Conservation (phyloP, 768 basidiomycete species). For the Pleurotus cornucopiae region DNA sequence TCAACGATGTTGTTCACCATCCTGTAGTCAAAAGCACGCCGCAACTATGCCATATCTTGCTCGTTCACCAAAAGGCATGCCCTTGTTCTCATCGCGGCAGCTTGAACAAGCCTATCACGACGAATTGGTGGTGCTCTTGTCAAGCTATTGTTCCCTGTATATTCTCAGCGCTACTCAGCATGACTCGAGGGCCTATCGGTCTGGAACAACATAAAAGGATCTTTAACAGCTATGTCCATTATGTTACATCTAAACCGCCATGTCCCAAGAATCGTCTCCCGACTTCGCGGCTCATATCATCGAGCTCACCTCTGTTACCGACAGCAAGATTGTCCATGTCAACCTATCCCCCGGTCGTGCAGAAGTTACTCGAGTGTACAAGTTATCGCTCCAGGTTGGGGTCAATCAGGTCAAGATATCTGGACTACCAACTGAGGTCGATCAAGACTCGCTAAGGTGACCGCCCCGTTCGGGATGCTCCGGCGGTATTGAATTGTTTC, state of each 20-base stretch:
- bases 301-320: conserved; percentile 23
- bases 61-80: no score
- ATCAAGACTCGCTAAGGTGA: conserved; percentile 37
- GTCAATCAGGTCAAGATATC: conserved; percentile 35
- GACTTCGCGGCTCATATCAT: conserved; percentile 17
- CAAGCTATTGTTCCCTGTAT: no score
- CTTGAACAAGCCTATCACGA: no score
- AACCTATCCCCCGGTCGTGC: conserved; percentile 38
- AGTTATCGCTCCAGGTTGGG: conserved; percentile 31
- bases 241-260: not conserved
- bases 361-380: conserved; percentile 37
- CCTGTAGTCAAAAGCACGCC: no score
- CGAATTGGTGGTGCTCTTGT: no score
- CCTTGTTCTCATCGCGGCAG: no score
- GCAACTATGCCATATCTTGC: no score
- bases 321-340: conserved; percentile 34
- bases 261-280: not conserved
- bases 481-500: not conserved
- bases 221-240: not conserved
- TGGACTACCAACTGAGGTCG: conserved; percentile 32
- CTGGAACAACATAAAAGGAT: no score
- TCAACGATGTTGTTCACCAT: no score
- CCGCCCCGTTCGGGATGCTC: not conserved
- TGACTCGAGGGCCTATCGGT: no score
- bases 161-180: no score